A percentile compares a stretch with the other conserved stretches of the same genome.
phyloP scores from a whole-genome alignment of 2,329 filamentous ascomycete genomes.

The Fusarium pseudoanthophilum region DNA sequence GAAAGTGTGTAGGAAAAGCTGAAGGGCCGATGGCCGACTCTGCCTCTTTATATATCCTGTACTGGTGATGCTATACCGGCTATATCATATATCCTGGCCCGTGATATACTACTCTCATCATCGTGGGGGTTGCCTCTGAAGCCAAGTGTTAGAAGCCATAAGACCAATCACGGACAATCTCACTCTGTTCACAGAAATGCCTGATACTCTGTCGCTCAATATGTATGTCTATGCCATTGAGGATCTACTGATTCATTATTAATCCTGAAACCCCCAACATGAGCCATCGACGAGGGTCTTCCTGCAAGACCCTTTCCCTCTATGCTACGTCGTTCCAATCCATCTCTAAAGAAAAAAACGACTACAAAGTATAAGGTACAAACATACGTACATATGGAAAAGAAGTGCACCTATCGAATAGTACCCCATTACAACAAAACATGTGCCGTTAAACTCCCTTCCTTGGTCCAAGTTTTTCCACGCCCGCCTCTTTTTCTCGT shows the following conservation, averaged over 20 bases:
- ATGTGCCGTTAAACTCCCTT: conserved; percentile 34
- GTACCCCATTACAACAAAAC: conserved; percentile 42
- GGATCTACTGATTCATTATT: conserved; percentile 33
- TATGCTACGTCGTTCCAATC: conserved; percentile 24
- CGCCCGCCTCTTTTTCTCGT: conserved; percentile 26
- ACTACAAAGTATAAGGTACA: conserved; percentile 30
- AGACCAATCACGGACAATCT: not conserved
- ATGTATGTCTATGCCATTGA: not conserved
- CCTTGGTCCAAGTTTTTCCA: conserved; percentile 17
- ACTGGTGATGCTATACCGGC: not conserved
- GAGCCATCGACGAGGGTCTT: conserved; percentile 7
- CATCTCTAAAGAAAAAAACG: conserved; percentile 26
- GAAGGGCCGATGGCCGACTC: not conserved
- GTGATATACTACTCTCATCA: not conserved
- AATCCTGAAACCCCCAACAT: conserved; percentile 35
- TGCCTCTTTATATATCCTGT: conserved; percentile 1
- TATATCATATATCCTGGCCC: not conserved
- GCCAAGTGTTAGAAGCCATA: not conserved
- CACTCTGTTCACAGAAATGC: not conserved
- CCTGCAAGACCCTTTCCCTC: conserved; percentile 3
- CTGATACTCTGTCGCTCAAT: not conserved
- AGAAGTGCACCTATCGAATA: conserved; percentile 31
- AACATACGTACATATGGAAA: conserved; percentile 38
- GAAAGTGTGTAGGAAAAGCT: not conserved
- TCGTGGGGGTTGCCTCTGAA: conserved; percentile 7